Base-by-base conservation (phyloP, 1,139 yeast genomes). In the Kurtzmaniella natalensis region DNA sequence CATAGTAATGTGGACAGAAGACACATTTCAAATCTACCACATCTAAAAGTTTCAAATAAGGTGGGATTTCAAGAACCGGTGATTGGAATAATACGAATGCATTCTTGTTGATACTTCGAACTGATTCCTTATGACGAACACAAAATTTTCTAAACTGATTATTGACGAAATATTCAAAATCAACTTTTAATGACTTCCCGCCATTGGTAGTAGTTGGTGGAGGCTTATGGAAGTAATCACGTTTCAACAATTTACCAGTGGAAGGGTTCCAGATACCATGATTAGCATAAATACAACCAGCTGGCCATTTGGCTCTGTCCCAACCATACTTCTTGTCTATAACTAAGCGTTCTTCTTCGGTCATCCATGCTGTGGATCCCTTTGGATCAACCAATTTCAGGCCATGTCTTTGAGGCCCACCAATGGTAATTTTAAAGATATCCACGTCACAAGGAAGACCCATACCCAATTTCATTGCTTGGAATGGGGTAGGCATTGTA, bases 1-100 rank as follows among this genome's bases (percentile, higher is more conserved):
- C 97, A 50, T 89, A 89, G 52, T 81, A 89, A 57, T 89, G 97
- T 2, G 95, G 94, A 21, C 94, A 78, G 46, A 80, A 81, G 0
- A 84, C 78, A 0, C 89, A 81, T 39, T 71, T 74, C 1, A 64
- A 54, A 48, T 86, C 95, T 15, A 86, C 57, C 27, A 78, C 56
- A 3, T 65, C 48, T 15, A 83, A 72, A 6, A 69, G 68, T 41
- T 68, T 70, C 37, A 87, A 57, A 7, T 59, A 55, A 0, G 97
- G 97, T 0, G 96, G 96, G 3, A 74, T 53, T 42, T 83, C 85
- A 43, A 89, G 62, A 0, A 85, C 94, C 2, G 95, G 95, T 1
- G 94, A 84, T 56, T 87, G 95, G 45, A 89, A 59, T 30, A 89
- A 65, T 13, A 86, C 59, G 40, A 81, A 77, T 7, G 72, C 59